phyloP scores from a whole-genome alignment of 768 basidiomycete species.

The Termitomyces sp. region DNA sequence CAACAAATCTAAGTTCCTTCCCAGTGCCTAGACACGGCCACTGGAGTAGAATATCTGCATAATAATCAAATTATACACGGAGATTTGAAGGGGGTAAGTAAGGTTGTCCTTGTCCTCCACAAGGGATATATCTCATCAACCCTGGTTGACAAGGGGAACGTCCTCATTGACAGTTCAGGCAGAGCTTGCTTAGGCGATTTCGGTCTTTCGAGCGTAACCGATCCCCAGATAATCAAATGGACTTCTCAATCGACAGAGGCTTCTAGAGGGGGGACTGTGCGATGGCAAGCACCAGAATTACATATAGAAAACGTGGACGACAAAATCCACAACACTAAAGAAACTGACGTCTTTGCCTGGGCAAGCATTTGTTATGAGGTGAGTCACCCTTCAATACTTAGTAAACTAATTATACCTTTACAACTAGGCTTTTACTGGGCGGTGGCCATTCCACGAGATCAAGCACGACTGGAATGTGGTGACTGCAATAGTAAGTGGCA shows the following conservation, averaged over 20 bases:
- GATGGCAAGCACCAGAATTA: conserved; percentile 15
- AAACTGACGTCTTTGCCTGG: conserved; percentile 14
- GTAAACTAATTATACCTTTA: neutral
- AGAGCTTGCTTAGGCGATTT: conserved; percentile 20
- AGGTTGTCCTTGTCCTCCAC: neutral
- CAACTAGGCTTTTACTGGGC: conserved; percentile 7
- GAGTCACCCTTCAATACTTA: too few relatives aligned
- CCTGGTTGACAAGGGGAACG: conserved; percentile 10
- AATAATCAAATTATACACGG: conserved; percentile 24
- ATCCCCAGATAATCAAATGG: conserved; percentile 13
- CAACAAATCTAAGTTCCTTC: neutral
- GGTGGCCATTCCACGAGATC: neutral
- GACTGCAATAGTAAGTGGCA: neutral
- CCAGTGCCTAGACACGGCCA: too few relatives aligned
- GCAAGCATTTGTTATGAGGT: conserved; percentile 12
- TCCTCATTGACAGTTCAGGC: conserved; percentile 17
- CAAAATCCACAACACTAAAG: conserved; percentile 7
- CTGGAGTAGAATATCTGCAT: conserved; percentile 28
- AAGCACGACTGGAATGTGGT: neutral
- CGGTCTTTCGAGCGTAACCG: conserved; percentile 16
- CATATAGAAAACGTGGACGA: neutral
- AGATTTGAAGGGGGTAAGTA: conserved; percentile 26
- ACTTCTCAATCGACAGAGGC: conserved; percentile 9
- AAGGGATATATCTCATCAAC: neutral
- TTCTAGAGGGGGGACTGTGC: conserved; percentile 3